These are phyloP conservation scores for Lasiosphaeria hispida DNA, from an alignment of 495 filamentous ascomycete genomes.

Conservation along the genomic window DNA sequence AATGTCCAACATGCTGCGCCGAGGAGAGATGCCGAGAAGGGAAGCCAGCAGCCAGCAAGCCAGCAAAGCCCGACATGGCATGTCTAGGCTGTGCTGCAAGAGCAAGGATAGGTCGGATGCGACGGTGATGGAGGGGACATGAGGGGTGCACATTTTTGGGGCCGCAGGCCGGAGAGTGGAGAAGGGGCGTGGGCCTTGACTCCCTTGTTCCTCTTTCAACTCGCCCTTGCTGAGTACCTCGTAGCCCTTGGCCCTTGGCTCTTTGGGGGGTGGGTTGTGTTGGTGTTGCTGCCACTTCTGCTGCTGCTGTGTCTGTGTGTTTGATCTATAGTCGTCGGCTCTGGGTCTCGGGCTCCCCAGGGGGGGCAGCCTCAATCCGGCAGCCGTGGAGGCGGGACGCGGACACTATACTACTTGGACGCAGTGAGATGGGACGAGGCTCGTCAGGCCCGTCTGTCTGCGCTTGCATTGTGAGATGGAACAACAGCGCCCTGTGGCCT, in stretches of 20 bases:
- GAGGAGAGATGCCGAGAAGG: constrained; percentile 8
- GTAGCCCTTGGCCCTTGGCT: no score
- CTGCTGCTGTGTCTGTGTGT: constrained; percentile 10
- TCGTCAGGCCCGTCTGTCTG: not conserved
- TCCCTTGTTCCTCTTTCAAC: constrained; percentile 4
- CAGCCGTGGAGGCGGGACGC: not conserved
- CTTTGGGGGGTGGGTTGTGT: not conserved
- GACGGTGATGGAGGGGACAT: constrained; percentile 35
- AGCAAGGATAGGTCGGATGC: constrained; percentile 35
- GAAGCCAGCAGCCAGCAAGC: not conserved
- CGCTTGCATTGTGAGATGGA: no score
- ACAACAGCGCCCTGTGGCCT: no score
- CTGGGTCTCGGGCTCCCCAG: not conserved
- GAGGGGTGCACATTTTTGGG: constrained; percentile 26
- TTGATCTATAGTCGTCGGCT: not conserved
- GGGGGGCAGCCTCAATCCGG: constrained; percentile 11
- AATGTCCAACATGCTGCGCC: constrained; percentile 23
- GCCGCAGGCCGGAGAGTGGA: constrained; percentile 15
- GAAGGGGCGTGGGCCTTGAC: constrained; percentile 22
- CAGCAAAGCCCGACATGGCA: constrained; percentile 2
- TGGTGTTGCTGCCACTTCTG: constrained; percentile 8
- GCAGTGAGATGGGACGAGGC: not conserved
- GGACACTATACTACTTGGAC: constrained; percentile 2
- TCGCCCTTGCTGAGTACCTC: no score
- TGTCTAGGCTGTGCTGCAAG: constrained; percentile 24